phyloP scores from a whole-genome alignment of 306 rosid genomes.

The Sicyos edulis region DNA sequence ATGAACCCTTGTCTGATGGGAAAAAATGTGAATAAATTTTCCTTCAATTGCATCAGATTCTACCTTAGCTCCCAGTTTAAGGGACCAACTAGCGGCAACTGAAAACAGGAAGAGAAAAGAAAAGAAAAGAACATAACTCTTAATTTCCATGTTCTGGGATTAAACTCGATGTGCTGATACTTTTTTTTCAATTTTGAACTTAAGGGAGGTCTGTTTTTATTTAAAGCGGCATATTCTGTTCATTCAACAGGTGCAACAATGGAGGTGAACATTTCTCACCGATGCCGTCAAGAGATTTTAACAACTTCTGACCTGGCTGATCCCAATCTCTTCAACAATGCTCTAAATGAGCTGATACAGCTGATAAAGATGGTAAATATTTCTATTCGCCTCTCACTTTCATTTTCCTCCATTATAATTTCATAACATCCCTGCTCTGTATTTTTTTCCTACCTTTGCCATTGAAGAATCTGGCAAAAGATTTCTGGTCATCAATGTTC shows the following conservation, averaged over 20 bases:
- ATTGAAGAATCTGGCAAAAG: slow-evolving; percentile 66
- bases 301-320: slow-evolving; percentile 63
- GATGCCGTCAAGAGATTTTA: slow-evolving; percentile 76
- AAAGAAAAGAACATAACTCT: not conserved
- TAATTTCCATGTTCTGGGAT: slow-evolving; percentile 8
- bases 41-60: not conserved
- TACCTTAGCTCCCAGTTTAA: not conserved
- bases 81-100: not conserved
- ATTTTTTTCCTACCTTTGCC: slow-evolving; percentile 8
- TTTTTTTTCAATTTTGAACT: not conserved
- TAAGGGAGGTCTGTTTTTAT: not conserved
- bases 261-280: slow-evolving; percentile 93
- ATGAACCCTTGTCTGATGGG: too few species aligned
- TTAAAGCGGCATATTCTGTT: not conserved
- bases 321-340: slow-evolving; percentile 57
- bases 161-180: not conserved
- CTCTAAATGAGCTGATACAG: slow-evolving; percentile 63
- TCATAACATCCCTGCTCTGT: not conserved
- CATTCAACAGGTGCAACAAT: slow-evolving; percentile 55
- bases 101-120: not conserved
- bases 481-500: slow-evolving; percentile 90
- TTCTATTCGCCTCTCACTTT: slow-evolving; percentile 11
- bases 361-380: slow-evolving; percentile 56
- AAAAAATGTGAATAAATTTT: too few species aligned
- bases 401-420: not conserved